These are phyloP conservation scores for Candida succiphila DNA, from an alignment of 805 yeast genomes.

Conservation along the genomic window DNA sequence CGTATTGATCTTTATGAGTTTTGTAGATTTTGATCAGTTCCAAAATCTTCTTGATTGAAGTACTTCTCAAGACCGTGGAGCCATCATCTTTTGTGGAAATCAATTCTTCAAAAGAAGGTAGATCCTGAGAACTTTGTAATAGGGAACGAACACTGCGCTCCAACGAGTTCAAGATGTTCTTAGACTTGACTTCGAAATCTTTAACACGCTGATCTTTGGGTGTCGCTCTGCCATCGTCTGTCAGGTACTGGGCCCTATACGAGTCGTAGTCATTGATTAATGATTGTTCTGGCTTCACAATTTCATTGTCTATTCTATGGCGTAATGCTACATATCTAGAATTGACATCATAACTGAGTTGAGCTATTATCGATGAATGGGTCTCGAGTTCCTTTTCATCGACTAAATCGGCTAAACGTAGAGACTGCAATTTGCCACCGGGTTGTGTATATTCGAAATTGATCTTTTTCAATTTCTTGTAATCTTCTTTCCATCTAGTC, in stretches of 20 bases:
- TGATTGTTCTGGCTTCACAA: slow-evolving; percentile 21
- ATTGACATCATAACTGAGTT: slow-evolving; percentile 7
- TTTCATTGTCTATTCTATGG: slow-evolving; percentile 25
- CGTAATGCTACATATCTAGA: slow-evolving; percentile 21
- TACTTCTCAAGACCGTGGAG: slow-evolving; percentile 15
- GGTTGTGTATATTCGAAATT: slow-evolving; percentile 13
- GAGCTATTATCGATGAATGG: slow-evolving; percentile 22
- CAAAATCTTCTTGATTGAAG: slow-evolving; percentile 14
- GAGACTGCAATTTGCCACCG: slow-evolving; percentile 3
- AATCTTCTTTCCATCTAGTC: slow-evolving; percentile 29
- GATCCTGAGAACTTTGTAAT: slow-evolving; percentile 8
- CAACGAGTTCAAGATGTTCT: slow-evolving; percentile 10
- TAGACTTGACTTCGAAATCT: slow-evolving; percentile 10
- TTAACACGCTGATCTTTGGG: slow-evolving; percentile 1
- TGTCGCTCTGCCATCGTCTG: background rate
- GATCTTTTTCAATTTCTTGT: slow-evolving; percentile 16
- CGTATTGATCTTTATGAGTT: slow-evolving; percentile 10
- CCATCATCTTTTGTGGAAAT: slow-evolving; percentile 19
- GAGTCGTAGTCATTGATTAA: slow-evolving; percentile 32
- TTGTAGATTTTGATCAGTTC: slow-evolving; percentile 12
- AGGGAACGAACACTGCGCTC: slow-evolving; percentile 15
- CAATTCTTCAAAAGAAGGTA: slow-evolving; percentile 21
- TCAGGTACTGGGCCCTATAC: slow-evolving; percentile 27
- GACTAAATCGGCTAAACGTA: slow-evolving; percentile 25
- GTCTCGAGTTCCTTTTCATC: slow-evolving; percentile 18